phyloP scores from a whole-genome alignment of 345 rosid species.

The Pugionium dolabratum region DNA sequence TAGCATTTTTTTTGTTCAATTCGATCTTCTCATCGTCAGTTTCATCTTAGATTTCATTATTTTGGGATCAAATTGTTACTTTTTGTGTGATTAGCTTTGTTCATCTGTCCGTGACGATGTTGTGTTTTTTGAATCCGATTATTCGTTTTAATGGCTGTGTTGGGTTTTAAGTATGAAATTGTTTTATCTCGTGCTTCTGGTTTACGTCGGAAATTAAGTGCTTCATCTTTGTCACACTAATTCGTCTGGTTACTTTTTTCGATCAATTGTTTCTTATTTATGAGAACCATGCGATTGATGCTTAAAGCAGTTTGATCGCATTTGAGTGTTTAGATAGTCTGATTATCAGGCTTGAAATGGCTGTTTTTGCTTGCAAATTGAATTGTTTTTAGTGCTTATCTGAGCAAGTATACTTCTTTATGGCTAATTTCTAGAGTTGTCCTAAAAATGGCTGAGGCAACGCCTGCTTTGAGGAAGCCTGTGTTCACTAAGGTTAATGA shows the following conservation, averaged over 20 bases:
- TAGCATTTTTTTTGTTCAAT: neutral
- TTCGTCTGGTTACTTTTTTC: neutral
- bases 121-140: neutral
- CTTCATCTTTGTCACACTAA: conserved; percentile 8
- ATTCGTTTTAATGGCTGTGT: neutral
- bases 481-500: conserved; percentile 84
- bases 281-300: too few species aligned
- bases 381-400: conserved; percentile 11
- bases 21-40: neutral
- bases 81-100: conserved; percentile 14
- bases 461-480: conserved; percentile 80
- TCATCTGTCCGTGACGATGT: neutral
- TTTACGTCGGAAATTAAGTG: neutral
- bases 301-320: too few species aligned
- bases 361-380: conserved; percentile 1
- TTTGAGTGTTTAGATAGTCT: too few species aligned
- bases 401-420: neutral
- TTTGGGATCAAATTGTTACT: too few species aligned
- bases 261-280: neutral
- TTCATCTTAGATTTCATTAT: too few species aligned
- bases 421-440: conserved; percentile 5
- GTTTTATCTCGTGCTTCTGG: too few species aligned
- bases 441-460: conserved; percentile 68
- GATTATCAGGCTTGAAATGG: neutral
- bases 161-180: neutral